Percentiles rank a stretch among this genome's conserved stretches.
Evolutionary conservation across 176 grass and related monocot species (phyloP).

Genomic region (Areca catechu): DNA sequence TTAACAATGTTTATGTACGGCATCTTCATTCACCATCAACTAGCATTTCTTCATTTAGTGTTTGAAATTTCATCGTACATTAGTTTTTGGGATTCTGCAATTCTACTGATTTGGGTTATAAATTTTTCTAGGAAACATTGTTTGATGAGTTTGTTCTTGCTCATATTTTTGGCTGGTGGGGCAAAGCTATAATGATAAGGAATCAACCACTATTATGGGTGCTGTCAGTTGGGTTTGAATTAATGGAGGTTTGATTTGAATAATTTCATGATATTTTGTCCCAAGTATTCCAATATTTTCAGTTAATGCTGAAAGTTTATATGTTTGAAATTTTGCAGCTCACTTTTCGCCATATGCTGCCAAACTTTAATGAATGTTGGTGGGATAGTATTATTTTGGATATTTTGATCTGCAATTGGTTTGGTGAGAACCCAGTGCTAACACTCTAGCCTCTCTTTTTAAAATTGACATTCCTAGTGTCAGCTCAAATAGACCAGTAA

Average conservation of each 20-base stretch:
- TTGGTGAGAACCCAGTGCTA: constrained; percentile 49
- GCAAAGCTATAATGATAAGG: constrained; percentile 99
- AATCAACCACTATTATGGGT: constrained; percentile 98
- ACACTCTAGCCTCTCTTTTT: constrained; percentile 3
- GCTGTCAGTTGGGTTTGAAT: constrained; percentile 89
- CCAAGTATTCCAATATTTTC: no score
- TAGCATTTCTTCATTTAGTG: constrained; percentile 25
- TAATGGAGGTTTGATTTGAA: constrained; percentile 70
- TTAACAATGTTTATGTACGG: constrained; percentile 99
- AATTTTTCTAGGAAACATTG: constrained; percentile 87
- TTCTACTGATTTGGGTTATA: constrained; percentile 60
- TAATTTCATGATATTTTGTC: no score
- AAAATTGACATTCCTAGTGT: no score
- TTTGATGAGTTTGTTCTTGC: constrained; percentile 99
- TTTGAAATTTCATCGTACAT: no score
- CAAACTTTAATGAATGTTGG: constrained; percentile 99
- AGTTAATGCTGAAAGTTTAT: not conserved
- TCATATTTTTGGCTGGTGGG: constrained; percentile 99
- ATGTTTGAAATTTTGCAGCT: constrained; percentile 38
- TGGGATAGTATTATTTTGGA: constrained; percentile 98
- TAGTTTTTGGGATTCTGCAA: constrained; percentile 25
- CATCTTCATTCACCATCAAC: constrained; percentile 45
- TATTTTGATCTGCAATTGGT: constrained; percentile 99
- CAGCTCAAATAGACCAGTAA: not conserved
- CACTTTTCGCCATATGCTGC: constrained; percentile 98